Percentiles rank a stretch among this genome's conserved stretches.
Conservation (phyloP, 1,284 basidiomycete genomes). For the Leucoagaricus sp. region DNA sequence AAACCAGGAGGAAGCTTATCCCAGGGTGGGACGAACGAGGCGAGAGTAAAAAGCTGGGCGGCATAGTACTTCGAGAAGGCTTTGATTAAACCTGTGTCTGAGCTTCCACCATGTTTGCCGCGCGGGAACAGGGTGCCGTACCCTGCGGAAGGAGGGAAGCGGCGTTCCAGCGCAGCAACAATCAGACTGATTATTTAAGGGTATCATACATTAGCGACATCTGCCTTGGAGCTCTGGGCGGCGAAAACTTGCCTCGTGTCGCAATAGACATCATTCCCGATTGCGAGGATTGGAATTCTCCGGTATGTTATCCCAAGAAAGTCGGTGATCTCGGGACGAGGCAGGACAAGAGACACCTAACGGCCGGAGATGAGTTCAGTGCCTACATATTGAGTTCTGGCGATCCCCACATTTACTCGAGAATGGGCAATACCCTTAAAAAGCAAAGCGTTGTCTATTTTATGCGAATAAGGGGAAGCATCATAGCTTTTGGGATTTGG, state of each 20-base stretch:
- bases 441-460: slow-evolving; percentile 50
- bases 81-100: slow-evolving; percentile 49
- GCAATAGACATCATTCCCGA: slow-evolving; percentile 57
- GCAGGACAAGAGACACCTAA: slow-evolving; percentile 49
- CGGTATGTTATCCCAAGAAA: slow-evolving; percentile 53
- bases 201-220: slow-evolving; percentile 1
- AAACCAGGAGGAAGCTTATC: slow-evolving; percentile 49
- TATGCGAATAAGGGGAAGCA: slow-evolving; percentile 52
- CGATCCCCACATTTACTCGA: slow-evolving; percentile 43
- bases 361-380: not conserved
- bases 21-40: slow-evolving; percentile 44
- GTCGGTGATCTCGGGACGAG: slow-evolving; percentile 54
- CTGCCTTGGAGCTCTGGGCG: not conserved
- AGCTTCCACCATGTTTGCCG: slow-evolving; percentile 37
- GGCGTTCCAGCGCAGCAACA: slow-evolving; percentile 45
- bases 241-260: slow-evolving; percentile 40
- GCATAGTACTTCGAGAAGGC: slow-evolving; percentile 46
- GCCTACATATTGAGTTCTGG: not conserved
- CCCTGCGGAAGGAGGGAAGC: slow-evolving; percentile 46
- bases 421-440: slow-evolving; percentile 51
- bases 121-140: slow-evolving; percentile 51
- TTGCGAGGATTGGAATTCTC: slow-evolving; percentile 56
- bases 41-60: slow-evolving; percentile 46
- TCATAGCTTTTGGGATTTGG: slow-evolving; percentile 42
- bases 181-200: slow-evolving; percentile 41